A percentile compares a stretch with the other conserved stretches of the same genome.
Evolutionary conservation across 2,329 filamentous ascomycete genomes (phyloP).

Genomic region (Paracoccidioides lutzii): DNA sequence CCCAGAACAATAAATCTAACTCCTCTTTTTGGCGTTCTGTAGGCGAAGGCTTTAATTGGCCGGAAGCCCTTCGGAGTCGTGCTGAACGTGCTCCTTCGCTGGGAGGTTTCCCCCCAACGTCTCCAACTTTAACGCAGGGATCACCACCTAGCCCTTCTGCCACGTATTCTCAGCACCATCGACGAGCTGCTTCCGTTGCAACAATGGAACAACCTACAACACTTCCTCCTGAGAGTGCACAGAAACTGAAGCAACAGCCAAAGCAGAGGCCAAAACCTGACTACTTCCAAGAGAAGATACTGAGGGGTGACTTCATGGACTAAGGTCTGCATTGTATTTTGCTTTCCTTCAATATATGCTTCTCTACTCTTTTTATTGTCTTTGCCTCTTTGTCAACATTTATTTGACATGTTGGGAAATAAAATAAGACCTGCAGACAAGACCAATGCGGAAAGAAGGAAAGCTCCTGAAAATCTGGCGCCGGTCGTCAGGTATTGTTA

Average conservation of each 20-base stretch:
- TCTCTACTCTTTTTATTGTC: background rate
- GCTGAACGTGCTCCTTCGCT: conserved; percentile 60
- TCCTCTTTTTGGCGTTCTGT: conserved; percentile 35
- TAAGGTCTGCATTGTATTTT: conserved; percentile 29
- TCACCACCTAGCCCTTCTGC: conserved; percentile 25
- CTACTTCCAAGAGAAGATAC: conserved; percentile 88
- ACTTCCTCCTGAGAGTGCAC: conserved; percentile 10
- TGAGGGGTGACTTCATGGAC: conserved; percentile 98
- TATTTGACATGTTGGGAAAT: background rate
- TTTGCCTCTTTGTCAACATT: background rate
- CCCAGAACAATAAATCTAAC: conserved; percentile 31
- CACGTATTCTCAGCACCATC: conserved; percentile 31
- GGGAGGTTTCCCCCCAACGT: conserved; percentile 17
- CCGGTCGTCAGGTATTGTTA: too few relatives aligned
- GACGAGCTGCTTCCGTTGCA: conserved; percentile 33
- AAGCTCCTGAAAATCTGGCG: too few relatives aligned
- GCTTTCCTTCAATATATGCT: background rate
- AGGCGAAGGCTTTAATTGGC: conserved; percentile 96
- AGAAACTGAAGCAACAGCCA: conserved; percentile 23
- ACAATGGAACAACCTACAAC: conserved; percentile 43
- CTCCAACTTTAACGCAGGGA: conserved; percentile 18
- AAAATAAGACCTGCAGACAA: background rate
- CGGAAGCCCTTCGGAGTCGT: conserved; percentile 83
- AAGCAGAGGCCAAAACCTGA: conserved; percentile 61
- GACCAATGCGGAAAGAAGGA: too few relatives aligned